phyloP scores from a whole-genome alignment of 2,329 filamentous ascomycete genomes.

The Cytospora leucostoma region DNA sequence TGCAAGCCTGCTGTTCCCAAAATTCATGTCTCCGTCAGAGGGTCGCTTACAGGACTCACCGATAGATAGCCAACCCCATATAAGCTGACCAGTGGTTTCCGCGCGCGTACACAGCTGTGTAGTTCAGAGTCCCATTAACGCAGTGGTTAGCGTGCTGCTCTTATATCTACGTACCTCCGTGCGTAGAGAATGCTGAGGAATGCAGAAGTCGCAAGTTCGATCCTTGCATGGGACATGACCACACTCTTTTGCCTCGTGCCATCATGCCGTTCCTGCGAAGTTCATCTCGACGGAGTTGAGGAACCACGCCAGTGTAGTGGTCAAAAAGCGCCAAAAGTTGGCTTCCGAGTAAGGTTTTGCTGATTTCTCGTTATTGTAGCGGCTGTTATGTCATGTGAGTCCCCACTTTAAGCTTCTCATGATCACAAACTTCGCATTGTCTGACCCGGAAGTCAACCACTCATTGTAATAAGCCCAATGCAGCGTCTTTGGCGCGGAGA shows the following conservation, averaged over 20 bases:
- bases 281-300: not conserved
- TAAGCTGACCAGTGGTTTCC: not conserved
- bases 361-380: too few relatives aligned
- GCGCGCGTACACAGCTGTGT: not conserved
- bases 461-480: too few relatives aligned
- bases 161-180: not conserved
- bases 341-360: too few relatives aligned
- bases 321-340: too few relatives aligned
- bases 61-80: not conserved
- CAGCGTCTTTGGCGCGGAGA: too few relatives aligned
- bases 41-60: not conserved
- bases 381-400: too few relatives aligned
- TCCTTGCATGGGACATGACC: slow-evolving; percentile 1
- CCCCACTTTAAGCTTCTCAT: too few relatives aligned
- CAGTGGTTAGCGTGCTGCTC: slow-evolving; percentile 2
- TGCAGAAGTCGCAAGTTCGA: slow-evolving; percentile 3
- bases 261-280: not conserved
- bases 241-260: not conserved
- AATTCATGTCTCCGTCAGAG: not conserved
- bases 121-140: not conserved
- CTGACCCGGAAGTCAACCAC: too few relatives aligned
- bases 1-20: not conserved
- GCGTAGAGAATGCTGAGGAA: not conserved
- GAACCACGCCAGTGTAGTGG: too few relatives aligned
- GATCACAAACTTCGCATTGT: too few relatives aligned